A percentile compares a stretch with the other conserved stretches of the same genome.
Conservation (phyloP, 768 basidiomycete genomes). For the Amanita pallidorosea region DNA sequence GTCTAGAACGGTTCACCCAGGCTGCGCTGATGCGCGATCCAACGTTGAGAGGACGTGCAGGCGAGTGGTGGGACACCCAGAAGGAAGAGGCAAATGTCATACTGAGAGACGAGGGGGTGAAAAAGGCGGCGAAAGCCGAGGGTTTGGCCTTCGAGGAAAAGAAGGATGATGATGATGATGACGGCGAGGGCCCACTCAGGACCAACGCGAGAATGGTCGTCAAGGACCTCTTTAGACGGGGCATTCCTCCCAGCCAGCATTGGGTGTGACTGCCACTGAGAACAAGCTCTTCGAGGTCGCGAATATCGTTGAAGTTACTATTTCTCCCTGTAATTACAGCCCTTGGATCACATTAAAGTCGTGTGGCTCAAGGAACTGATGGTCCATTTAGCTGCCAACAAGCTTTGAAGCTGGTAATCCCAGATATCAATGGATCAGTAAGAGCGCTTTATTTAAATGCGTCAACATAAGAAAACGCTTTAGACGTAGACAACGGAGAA, state of each 20-base stretch:
- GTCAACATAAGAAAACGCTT: not conserved
- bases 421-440: conserved; percentile 85
- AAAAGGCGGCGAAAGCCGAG: conserved; percentile 31
- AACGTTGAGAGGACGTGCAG: conserved; percentile 32
- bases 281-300: conserved; percentile 71
- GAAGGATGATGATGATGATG: not conserved
- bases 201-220: conserved; percentile 22
- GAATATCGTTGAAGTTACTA: conserved; percentile 56
- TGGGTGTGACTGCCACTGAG: no score
- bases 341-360: conserved; percentile 31
- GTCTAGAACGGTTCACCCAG: conserved; percentile 44
- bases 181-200: conserved; percentile 17
- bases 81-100: conserved; percentile 40
- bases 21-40: conserved; percentile 48
- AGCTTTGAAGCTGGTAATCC: conserved; percentile 91
- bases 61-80: conserved; percentile 48
- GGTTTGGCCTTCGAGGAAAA: conserved; percentile 27
- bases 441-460: conserved; percentile 56
- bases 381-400: conserved; percentile 60
- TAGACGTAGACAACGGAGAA: conserved; percentile 47
- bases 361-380: not conserved
- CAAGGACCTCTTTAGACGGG: conserved; percentile 19
- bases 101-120: conserved; percentile 36
- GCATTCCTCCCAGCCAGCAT: conserved; percentile 18
- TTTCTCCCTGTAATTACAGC: conserved; percentile 85